Base-by-base conservation (phyloP, 2,329 filamentous ascomycete genomes). In the Aspergillus arachidicola region DNA sequence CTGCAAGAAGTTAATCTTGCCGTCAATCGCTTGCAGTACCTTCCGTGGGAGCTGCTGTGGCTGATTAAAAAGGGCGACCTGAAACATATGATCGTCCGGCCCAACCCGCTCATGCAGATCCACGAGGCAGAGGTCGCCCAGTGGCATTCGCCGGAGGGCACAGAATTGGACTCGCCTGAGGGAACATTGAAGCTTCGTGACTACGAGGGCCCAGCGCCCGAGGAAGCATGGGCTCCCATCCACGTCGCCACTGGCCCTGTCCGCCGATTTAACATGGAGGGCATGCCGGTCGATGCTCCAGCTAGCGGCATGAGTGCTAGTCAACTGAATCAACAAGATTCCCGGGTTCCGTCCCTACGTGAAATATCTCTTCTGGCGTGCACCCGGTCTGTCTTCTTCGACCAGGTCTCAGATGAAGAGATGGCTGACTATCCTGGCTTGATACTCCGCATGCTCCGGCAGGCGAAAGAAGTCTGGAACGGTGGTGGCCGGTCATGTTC, bases 1-100 rank as follows among this genome's bases (percentile, higher is more conserved):
- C 70, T 84, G 46, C 75, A 79, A 69, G 77, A 79, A 30, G 67
- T 83, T n/a, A 83, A 83, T 43, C 65, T 83, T 28, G 76, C 79
- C 2, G 76, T 78, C 34, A 84, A 83, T 63, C 71, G 76, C 34
- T 71, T 84, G 11, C 65, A 70, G 12, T 74, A 73, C 51, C 75
- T 84, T 2, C 82, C 82, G 0, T 82, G 78, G 74, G 81, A 83
- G 57, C 66, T 84, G 7, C 65, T 83, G 19, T 72, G 73, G 60
- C 71, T 83, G 4, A 75, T 79, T 26, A 72, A 70, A 34, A 71
- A 76, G 48, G 77, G 77, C 6, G 72, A 78, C 26, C 60, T 81
- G 54, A 77, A 74, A 58, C 78, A 78, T 54, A 68, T 80, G 21
- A 76, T 70, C 3, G 72, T 78, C 19, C 76, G 73, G 23, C 79